Conservation (phyloP, 2,329 filamentous ascomycete genomes). For the Fusarium pilosicola region DNA sequence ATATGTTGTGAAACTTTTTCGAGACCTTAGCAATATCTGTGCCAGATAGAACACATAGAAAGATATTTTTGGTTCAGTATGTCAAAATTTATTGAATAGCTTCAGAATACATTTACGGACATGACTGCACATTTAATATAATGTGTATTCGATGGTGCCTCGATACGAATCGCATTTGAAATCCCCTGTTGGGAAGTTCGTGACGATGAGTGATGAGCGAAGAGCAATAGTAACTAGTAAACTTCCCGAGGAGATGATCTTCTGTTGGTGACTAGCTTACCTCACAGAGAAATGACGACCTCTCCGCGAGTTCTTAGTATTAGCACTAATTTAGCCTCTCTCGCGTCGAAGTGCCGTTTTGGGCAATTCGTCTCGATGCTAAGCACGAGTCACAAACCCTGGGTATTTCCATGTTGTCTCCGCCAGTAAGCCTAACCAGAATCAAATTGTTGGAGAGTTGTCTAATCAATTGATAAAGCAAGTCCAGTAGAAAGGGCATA, state of each 20-base stretch:
- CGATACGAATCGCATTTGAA: background rate
- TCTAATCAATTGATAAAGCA: background rate
- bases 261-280: background rate
- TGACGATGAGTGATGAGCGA: background rate
- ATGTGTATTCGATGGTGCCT: background rate
- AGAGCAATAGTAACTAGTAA: background rate
- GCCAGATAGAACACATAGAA: background rate
- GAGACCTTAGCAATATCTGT: background rate
- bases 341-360: slow-evolving; percentile 2
- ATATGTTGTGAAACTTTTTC: background rate
- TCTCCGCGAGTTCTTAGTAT: background rate
- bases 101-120: background rate
- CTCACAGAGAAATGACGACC: background rate
- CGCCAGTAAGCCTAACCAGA: background rate
- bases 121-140: background rate
- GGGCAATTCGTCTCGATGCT: background rate
- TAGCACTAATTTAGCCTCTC: background rate
- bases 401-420: background rate
- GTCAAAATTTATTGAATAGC: background rate
- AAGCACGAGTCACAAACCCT: background rate
- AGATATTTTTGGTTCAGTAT: background rate
- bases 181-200: background rate
- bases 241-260: background rate
- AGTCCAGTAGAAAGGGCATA: background rate
- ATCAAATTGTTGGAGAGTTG: background rate